Evolutionary conservation across 1,284 basidiomycete genomes (phyloP).

Genomic region (Ceratorhiza oryzae-sativae): DNA sequence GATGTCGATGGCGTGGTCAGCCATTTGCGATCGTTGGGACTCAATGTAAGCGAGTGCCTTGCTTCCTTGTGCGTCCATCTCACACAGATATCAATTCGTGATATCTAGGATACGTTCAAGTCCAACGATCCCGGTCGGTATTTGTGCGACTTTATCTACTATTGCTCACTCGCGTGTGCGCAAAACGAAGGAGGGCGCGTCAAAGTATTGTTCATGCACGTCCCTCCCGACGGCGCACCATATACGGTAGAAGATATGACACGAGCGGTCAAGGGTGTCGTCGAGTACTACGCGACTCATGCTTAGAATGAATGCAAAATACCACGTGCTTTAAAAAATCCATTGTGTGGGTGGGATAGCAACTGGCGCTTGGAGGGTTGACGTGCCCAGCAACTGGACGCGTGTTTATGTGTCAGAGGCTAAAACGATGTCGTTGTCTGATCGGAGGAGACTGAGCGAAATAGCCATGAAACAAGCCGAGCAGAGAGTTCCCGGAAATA

Average conservation of each 20-base stretch:
- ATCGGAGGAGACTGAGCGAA: not conserved
- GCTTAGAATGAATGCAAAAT: not conserved
- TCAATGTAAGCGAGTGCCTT: slow-evolving; percentile 59
- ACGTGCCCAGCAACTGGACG: not conserved
- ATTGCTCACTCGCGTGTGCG: slow-evolving; percentile 69
- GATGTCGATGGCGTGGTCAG: slow-evolving; percentile 60
- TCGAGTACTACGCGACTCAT: slow-evolving; percentile 17
- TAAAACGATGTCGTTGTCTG: not conserved
- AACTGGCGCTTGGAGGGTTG: not conserved
- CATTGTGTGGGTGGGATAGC: not conserved
- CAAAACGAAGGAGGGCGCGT: slow-evolving; percentile 60
- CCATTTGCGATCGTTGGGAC: slow-evolving; percentile 63
- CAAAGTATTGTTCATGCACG: slow-evolving; percentile 74
- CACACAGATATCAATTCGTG: not conserved
- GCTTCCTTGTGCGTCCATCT: not conserved
- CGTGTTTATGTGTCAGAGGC: not conserved
- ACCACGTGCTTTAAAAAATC: too few relatives aligned
- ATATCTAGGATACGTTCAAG: slow-evolving; percentile 61
- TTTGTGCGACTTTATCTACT: slow-evolving; percentile 79
- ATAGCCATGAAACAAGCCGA: not conserved
- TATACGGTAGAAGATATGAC: slow-evolving; percentile 69
- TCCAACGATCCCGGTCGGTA: slow-evolving; percentile 80
- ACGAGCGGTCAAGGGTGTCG: slow-evolving; percentile 56
- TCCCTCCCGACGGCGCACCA: slow-evolving; percentile 68
- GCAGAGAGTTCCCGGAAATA: too few relatives aligned